Conservation (phyloP, 2,329 filamentous ascomycete genomes). For the Neopestalotiopsis clavispora region DNA sequence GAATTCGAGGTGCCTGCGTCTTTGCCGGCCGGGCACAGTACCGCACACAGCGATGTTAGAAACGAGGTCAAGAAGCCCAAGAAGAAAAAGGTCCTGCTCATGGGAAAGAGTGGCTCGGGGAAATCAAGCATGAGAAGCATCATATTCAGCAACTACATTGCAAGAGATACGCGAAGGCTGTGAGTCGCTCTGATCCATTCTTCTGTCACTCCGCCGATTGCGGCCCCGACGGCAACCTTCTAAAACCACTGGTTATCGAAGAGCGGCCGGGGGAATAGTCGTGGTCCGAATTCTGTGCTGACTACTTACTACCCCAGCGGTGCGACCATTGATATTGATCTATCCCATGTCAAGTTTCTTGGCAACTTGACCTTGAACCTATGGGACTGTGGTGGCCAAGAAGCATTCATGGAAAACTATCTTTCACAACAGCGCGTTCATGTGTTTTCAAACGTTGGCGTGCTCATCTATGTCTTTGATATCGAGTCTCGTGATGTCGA, state of each 20-base stretch:
- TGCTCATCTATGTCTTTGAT: conserved; percentile 99
- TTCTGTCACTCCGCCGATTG: no score
- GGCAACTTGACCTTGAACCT: conserved; percentile 96
- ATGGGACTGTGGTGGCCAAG: conserved; percentile 98
- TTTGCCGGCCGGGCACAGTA: conserved; percentile 22
- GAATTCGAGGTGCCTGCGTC: conserved; percentile 33
- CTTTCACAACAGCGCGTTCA: conserved; percentile 93
- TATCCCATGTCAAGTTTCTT: conserved; percentile 98
- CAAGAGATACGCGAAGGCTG: conserved; percentile 89
- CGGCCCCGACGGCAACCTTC: conserved; percentile 3
- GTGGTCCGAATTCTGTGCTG: background rate
- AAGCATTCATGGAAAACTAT: conserved; percentile 99
- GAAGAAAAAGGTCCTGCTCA: conserved; percentile 86
- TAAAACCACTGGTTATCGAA: background rate
- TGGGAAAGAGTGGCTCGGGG: conserved; percentile 96
- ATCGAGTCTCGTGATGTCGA: conserved; percentile 96
- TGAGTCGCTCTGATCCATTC: conserved; percentile 38
- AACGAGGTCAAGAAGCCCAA: conserved; percentile 70
- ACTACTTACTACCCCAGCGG: conserved; percentile 52
- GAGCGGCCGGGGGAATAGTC: background rate
- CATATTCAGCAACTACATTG: conserved; percentile 99
- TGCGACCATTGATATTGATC: conserved; percentile 97
- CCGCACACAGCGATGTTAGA: conserved; percentile 40
- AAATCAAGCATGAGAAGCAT: conserved; percentile 99
- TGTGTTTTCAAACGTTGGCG: conserved; percentile 95